phyloP scores from a whole-genome alignment of 768 basidiomycete species.

The Rhodosporidiobolus odoratus region DNA sequence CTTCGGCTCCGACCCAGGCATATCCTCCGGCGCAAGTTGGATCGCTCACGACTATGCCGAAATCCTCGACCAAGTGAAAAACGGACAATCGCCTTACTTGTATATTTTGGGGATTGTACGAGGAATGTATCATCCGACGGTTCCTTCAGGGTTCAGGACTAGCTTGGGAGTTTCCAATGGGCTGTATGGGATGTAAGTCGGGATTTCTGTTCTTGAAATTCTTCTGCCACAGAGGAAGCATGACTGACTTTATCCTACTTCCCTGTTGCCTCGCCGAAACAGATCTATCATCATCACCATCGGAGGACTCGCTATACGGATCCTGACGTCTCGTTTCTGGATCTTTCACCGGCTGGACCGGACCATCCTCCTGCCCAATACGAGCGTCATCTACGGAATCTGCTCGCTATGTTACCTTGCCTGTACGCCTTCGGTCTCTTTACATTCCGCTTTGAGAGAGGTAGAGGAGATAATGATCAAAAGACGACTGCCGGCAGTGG shows the following conservation, averaged over 20 bases:
- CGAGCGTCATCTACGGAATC: neutral
- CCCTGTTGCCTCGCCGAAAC: too few species aligned
- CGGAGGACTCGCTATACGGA: neutral
- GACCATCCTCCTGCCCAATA: slow-evolving; percentile 17
- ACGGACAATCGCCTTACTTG: too few species aligned
- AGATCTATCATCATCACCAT: slow-evolving; percentile 8
- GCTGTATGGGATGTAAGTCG: too few species aligned
- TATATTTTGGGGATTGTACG: too few species aligned
- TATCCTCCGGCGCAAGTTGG: too few species aligned
- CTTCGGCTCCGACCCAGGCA: too few species aligned
- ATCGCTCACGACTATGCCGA: too few species aligned
- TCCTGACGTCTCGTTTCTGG: slow-evolving; percentile 13
- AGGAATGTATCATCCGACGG: too few species aligned
- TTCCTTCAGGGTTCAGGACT: too few species aligned
- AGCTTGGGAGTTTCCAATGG: too few species aligned
- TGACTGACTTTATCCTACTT: neutral
- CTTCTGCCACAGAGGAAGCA: neutral
- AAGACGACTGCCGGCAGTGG: neutral
- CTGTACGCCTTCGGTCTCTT: neutral
- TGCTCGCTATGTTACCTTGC: slow-evolving; percentile 13
- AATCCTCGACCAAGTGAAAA: too few species aligned
- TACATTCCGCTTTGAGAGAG: too few species aligned
- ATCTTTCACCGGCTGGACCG: slow-evolving; percentile 14
- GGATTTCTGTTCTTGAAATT: neutral
- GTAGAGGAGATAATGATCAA: neutral